These are phyloP conservation scores for Vishniacozyma victoriae DNA, from an alignment of 768 basidiomycete genomes.

Conservation along the genomic window DNA sequence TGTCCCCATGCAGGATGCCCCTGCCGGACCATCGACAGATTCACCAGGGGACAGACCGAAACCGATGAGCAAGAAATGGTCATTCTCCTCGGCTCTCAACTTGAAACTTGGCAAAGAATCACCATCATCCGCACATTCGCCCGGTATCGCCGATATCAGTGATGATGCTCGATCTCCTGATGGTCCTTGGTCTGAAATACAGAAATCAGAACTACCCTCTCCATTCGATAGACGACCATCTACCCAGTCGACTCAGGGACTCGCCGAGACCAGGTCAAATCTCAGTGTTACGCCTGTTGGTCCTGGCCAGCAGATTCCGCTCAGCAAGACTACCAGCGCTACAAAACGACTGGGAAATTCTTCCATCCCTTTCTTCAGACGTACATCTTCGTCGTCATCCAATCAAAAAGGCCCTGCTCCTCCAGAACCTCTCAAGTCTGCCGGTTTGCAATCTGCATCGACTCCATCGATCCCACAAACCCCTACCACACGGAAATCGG, in stretches of 20 bases:
- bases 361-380: constrained; percentile 45
- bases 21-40: constrained; percentile 47
- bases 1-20: constrained; percentile 8
- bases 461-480: constrained; percentile 12
- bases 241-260: constrained; percentile 1
- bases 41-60: constrained; percentile 10
- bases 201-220: constrained; percentile 13
- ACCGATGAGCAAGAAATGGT: constrained; percentile 46
- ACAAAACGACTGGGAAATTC: constrained; percentile 33
- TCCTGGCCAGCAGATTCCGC: constrained; percentile 4
- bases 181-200: constrained; percentile 35
- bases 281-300: constrained; percentile 11
- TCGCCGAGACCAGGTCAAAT: constrained; percentile 3
- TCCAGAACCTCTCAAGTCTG: constrained; percentile 6
- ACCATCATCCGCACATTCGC: no score
- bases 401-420: constrained; percentile 9
- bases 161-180: constrained; percentile 28
- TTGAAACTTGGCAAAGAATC: constrained; percentile 22
- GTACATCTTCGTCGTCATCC: constrained; percentile 42
- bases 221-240: constrained; percentile 16
- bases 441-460: no score
- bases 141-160: no score
- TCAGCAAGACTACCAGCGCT: background rate
- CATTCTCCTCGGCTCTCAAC: constrained; percentile 45
- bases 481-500: constrained; percentile 51